Base-by-base conservation (phyloP, 345 rosid genomes). In the Balakata baccata region DNA sequence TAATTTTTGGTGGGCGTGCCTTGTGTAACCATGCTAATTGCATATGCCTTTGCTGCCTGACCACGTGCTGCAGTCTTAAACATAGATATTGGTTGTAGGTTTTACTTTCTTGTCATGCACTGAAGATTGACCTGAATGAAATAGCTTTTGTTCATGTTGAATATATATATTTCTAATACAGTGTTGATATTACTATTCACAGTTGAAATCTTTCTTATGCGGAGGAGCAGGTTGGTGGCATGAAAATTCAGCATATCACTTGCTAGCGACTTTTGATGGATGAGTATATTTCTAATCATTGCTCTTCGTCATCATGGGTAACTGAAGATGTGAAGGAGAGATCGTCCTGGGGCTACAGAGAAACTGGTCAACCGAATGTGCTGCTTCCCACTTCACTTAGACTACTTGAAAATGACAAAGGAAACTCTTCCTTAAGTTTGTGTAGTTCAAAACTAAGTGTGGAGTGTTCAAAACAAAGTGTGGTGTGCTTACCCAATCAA, bases 271-370 rank as follows among this genome's bases (percentile, higher is more conserved):
- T 51, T 23, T 47, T 66, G 17, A 86, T 86, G 89, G 89, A 84
- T 74, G 84, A 80, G 52, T 83, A 75, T 67, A 70, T 82, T 25
- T 81, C 80, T 67, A 84, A 58, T 41, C 64, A 69, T 37, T 68
- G 80, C 54, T 79, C 79, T 60, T 73, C 82, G 53, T 78, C 83
- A 11, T 75, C 81, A 25, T 70, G 74, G 84, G 49, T 66, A 1
- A 78, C 76, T 75, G 74, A 57, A 52, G 78, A 82, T 79, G 68
- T 66, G 7, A 80, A 72, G 47, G 82, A 78, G 69, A 72, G 54
- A 54, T 75, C 81, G 25, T 73, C 78, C 64, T 81, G 85, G 86
- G 72, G 54, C 50, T 68, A 38, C 22, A 6, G 39, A 69, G 84
- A 81, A 74, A 68, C 72, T 39, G 49, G 37, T 80, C 80, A 78